A percentile compares a stretch with the other conserved stretches of the same genome.
Conservation (phyloP, 2,329 filamentous ascomycete species). For the Stachybotrys echinatus region DNA sequence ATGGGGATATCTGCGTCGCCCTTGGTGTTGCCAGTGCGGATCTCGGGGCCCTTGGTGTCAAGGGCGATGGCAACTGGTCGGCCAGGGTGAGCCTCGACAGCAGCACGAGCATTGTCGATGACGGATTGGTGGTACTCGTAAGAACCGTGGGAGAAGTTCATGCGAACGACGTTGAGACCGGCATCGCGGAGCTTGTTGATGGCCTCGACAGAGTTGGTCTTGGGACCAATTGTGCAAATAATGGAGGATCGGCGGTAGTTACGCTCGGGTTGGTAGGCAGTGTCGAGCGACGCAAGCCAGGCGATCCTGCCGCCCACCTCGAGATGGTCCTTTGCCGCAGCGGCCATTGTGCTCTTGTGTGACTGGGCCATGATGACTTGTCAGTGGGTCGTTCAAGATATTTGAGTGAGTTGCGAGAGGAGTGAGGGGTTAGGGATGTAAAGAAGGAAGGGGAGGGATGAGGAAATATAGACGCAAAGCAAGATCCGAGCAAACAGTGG, state of each 20-base stretch:
- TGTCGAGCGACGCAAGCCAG: conserved; percentile 72
- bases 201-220: conserved; percentile 96
- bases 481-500: neutral
- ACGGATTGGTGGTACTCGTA: conserved; percentile 99
- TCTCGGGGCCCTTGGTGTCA: conserved; percentile 62
- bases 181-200: conserved; percentile 89
- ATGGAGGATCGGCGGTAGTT: conserved; percentile 97
- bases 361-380: conserved; percentile 25
- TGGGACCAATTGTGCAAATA: conserved; percentile 98
- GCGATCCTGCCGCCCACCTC: conserved; percentile 65
- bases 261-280: conserved; percentile 77
- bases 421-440: neutral
- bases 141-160: conserved; percentile 85
- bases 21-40: conserved; percentile 63
- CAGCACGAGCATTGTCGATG: conserved; percentile 89
- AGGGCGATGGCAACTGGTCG: conserved; percentile 94
- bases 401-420: neutral
- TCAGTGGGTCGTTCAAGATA: conserved; percentile 5
- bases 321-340: conserved; percentile 80
- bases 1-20: conserved; percentile 89
- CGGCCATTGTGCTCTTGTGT: conserved; percentile 41
- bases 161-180: conserved; percentile 96
- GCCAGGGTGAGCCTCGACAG: conserved; percentile 70
- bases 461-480: neutral
- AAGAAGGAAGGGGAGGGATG: conserved; percentile 2